These are phyloP conservation scores for Oryza coarctata DNA, from an alignment of 176 grass and related monocot genomes.

Conservation along the genomic window DNA sequence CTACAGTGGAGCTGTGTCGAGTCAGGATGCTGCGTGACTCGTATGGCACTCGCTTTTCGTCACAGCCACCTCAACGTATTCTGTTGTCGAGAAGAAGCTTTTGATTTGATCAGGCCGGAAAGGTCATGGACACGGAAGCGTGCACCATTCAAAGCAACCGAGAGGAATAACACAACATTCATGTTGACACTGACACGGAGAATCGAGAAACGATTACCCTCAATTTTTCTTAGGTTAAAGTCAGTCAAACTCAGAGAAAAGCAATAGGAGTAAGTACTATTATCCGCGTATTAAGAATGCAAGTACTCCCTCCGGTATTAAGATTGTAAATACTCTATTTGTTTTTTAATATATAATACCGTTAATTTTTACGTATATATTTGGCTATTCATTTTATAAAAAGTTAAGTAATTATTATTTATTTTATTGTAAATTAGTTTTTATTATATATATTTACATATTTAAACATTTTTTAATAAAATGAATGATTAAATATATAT, in stretches of 20 bases:
- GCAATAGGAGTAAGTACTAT: not conserved
- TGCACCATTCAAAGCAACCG: not conserved
- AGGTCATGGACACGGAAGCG: not conserved
- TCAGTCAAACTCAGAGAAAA: not conserved
- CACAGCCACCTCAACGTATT: not conserved
- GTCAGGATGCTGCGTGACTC: slow-evolving; percentile 16
- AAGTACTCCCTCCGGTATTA: too few species aligned
- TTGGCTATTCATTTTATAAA: too few species aligned
- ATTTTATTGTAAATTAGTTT: too few species aligned
- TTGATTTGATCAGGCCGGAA: not conserved
- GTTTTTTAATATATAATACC: too few species aligned
- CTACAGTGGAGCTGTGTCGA: not conserved
- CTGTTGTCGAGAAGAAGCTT: not conserved
- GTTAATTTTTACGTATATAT: too few species aligned
- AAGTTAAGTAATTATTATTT: too few species aligned
- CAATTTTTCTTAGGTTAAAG: not conserved
- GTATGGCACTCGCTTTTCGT: slow-evolving; percentile 32
- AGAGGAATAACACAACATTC: slow-evolving; percentile 24
- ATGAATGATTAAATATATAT: too few species aligned
- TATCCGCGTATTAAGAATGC: too few species aligned
- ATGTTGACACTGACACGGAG: slow-evolving; percentile 24
- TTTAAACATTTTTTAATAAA: too few species aligned
- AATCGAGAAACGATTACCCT: not conserved
- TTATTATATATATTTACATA: too few species aligned
- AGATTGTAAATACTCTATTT: too few species aligned